Evolutionary conservation across 2,329 filamentous ascomycete genomes (phyloP).

Genomic region (Aaosphaeria arxii): DNA sequence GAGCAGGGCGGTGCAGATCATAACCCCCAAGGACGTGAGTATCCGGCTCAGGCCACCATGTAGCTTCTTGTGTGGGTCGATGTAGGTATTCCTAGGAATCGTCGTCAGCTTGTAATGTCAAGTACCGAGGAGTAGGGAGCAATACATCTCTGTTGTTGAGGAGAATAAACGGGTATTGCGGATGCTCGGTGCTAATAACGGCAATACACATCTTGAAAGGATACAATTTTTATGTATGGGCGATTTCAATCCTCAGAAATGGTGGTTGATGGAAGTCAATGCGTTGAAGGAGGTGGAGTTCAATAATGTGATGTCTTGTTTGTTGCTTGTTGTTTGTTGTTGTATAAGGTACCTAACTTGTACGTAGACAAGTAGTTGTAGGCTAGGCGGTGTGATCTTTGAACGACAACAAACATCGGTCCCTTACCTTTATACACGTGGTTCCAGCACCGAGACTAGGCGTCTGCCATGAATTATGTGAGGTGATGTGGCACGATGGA

Average conservation of each 20-base stretch:
- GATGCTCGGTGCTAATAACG: conserved; percentile 48
- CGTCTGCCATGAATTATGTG: conserved; percentile 12
- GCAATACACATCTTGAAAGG: conserved; percentile 48
- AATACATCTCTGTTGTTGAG: conserved; percentile 50
- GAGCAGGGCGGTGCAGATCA: conserved; percentile 57
- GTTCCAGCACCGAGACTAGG: conserved; percentile 12
- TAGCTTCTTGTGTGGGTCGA: conserved; percentile 57
- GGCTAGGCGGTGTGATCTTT: background rate
- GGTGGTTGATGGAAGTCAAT: no score
- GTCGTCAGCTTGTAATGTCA: conserved; percentile 3
- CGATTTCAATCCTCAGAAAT: no score
- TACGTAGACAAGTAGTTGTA: no score
- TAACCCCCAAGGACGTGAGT: conserved; percentile 58
- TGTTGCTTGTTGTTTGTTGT: no score
- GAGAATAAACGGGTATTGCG: conserved; percentile 49
- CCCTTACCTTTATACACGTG: conserved; percentile 26
- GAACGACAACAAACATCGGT: background rate
- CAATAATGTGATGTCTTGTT: no score
- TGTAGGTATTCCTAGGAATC: conserved; percentile 55
- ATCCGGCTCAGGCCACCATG: conserved; percentile 59
- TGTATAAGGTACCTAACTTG: no score
- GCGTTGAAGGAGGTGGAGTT: no score
- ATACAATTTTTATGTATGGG: background rate
- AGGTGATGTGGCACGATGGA: conserved; percentile 26
- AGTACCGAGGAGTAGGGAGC: background rate